Conservation (phyloP, 179 eudicot species). For the Beta macrorhiza region DNA sequence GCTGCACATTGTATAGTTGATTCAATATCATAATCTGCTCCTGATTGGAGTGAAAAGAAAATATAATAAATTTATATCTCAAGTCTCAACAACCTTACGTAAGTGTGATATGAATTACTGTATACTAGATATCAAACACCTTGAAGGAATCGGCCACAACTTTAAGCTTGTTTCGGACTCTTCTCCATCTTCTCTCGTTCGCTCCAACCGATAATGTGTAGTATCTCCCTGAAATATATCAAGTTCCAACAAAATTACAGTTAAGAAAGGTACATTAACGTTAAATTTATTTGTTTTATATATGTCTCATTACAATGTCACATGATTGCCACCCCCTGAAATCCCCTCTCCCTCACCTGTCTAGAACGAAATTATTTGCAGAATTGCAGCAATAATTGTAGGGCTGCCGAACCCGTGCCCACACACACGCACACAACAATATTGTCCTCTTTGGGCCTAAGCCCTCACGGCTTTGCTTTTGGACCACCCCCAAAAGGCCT, state of each 20-base stretch:
- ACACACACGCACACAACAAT: too few species aligned
- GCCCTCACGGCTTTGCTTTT: too few species aligned
- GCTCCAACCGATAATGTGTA: constrained; percentile 83
- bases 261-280: too few species aligned
- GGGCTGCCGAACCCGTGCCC: too few species aligned
- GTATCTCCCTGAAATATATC: constrained; percentile 57
- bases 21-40: background rate
- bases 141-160: constrained; percentile 86
- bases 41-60: background rate
- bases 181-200: constrained; percentile 75
- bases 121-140: constrained; percentile 61
- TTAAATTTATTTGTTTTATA: too few species aligned
- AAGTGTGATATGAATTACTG: background rate
- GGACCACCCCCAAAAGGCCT: too few species aligned
- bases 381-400: too few species aligned
- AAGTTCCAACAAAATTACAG: background rate
- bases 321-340: too few species aligned
- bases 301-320: too few species aligned
- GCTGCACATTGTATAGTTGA: background rate
- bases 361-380: too few species aligned
- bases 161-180: constrained; percentile 65
- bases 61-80: background rate
- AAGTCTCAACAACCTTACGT: background rate
- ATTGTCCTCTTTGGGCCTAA: too few species aligned
- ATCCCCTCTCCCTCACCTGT: too few species aligned